Percentiles rank a stretch among this genome's conserved stretches.
phyloP scores from a whole-genome alignment of 176 grass and related monocot species.

The Cenchrus americanus region DNA sequence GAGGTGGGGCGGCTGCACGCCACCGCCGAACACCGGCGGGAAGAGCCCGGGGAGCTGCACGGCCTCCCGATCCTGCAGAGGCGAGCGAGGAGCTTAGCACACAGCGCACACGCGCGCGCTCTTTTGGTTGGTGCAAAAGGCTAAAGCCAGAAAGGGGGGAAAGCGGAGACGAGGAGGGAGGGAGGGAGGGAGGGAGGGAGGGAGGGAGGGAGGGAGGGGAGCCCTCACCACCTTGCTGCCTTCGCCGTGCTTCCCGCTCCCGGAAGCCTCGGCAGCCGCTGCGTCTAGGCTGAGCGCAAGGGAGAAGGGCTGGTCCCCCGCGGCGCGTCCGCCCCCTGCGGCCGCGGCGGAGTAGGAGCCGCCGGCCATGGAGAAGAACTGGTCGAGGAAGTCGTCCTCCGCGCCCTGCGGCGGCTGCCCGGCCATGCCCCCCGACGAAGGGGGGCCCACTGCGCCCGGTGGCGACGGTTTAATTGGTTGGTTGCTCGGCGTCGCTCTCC shows the following conservation, averaged over 20 bases:
- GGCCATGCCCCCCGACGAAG: conserved; percentile 48
- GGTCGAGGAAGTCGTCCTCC: conserved; percentile 94
- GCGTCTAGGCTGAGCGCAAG: conserved; percentile 87
- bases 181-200: not conserved
- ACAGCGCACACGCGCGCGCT: not conserved
- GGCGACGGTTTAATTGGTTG: not conserved
- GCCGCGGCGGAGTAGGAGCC: conserved; percentile 37
- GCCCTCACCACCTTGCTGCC: conserved; percentile 57
- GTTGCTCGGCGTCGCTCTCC: not conserved
- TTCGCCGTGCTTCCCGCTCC: conserved; percentile 60
- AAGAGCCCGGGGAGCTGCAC: conserved; percentile 73
- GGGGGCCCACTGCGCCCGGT: too few relatives aligned
- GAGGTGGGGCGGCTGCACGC: conserved; percentile 74
- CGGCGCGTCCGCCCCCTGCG: conserved; percentile 32
- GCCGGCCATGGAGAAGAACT: conserved; percentile 74
- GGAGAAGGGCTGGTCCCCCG: conserved; percentile 68
- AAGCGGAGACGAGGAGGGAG: conserved; percentile 31
- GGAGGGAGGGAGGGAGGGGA: not conserved
- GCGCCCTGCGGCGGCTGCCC: conserved; percentile 57
- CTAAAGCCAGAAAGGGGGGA: conserved; percentile 35
- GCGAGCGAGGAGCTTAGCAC: conserved; percentile 27
- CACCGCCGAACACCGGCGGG: conserved; percentile 71
- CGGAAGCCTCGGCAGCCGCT: conserved; percentile 58
- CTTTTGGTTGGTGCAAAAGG: conserved; percentile 32
- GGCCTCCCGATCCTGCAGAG: conserved; percentile 74